These are phyloP conservation scores for Pisolithus albus DNA, from an alignment of 768 basidiomycete species.

Conservation along the genomic window DNA sequence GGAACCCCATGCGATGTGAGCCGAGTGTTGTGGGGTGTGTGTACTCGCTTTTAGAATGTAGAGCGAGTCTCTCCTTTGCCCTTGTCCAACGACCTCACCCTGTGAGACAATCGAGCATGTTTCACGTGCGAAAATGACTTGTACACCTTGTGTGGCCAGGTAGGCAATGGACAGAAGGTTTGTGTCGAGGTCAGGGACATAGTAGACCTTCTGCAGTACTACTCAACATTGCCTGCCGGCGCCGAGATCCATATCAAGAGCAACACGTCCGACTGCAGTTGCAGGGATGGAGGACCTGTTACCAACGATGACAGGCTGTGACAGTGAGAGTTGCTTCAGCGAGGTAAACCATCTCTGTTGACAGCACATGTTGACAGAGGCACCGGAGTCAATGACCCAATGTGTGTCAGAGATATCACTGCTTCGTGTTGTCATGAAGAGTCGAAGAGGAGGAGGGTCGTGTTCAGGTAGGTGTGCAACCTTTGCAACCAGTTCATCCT, in stretches of 20 bases:
- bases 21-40: background rate
- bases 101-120: background rate
- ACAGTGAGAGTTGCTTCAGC: background rate
- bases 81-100: background rate
- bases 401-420: background rate
- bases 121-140: background rate
- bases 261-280: background rate
- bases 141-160: background rate
- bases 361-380: background rate
- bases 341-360: background rate
- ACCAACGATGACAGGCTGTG: background rate
- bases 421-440: background rate
- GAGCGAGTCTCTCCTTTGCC: background rate
- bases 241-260: background rate
- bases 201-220: constrained; percentile 3
- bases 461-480: background rate
- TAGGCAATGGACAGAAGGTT: constrained; percentile 14
- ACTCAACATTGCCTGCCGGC: background rate
- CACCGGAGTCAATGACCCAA: constrained; percentile 3
- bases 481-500: background rate
- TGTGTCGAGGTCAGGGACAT: constrained; percentile 15
- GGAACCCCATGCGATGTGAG: background rate
- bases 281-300: background rate
- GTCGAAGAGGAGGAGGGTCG: background rate
- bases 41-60: constrained; percentile 1